Percentiles rank a stretch among this genome's conserved stretches.
Evolutionary conservation across 2,329 filamentous ascomycete genomes (phyloP).

Genomic region (Cercospora citrullina): DNA sequence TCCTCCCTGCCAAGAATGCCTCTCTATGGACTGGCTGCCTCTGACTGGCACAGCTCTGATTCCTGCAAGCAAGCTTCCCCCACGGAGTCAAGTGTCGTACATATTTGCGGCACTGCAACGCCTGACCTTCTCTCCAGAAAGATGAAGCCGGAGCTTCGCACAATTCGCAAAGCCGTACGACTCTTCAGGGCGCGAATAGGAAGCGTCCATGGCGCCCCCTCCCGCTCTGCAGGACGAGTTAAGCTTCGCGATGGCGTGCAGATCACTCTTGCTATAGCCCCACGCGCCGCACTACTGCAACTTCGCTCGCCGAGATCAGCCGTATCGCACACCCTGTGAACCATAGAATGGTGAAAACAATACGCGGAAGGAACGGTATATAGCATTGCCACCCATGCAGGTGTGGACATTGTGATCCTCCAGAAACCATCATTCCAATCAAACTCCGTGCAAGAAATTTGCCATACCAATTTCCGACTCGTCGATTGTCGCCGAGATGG

Average conservation of each 20-base stretch:
- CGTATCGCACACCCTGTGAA: background rate
- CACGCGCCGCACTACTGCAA: background rate
- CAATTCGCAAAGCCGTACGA: background rate
- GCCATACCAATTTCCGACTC: background rate
- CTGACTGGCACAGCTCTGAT: background rate
- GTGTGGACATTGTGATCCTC: background rate
- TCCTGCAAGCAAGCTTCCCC: background rate
- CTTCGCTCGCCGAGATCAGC: slow-evolving; percentile 2
- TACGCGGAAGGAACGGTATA: background rate
- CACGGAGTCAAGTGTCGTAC: background rate
- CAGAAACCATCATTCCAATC: background rate
- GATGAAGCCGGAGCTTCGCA: slow-evolving; percentile 1
- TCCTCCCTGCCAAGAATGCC: background rate
- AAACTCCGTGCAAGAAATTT: background rate
- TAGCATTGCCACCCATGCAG: background rate
- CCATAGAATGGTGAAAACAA: background rate
- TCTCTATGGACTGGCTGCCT: background rate
- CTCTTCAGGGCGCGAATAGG: background rate
- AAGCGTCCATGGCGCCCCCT: background rate
- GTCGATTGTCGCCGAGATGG: background rate
- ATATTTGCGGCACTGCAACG: background rate
- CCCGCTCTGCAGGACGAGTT: background rate
- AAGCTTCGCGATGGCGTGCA: slow-evolving; percentile 4
- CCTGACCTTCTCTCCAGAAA: background rate
- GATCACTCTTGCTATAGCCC: slow-evolving; percentile 1